A percentile compares a stretch with the other conserved stretches of the same genome.
phyloP scores from a whole-genome alignment of 1,284 basidiomycete species.

The Moesziomyces sp. region DNA sequence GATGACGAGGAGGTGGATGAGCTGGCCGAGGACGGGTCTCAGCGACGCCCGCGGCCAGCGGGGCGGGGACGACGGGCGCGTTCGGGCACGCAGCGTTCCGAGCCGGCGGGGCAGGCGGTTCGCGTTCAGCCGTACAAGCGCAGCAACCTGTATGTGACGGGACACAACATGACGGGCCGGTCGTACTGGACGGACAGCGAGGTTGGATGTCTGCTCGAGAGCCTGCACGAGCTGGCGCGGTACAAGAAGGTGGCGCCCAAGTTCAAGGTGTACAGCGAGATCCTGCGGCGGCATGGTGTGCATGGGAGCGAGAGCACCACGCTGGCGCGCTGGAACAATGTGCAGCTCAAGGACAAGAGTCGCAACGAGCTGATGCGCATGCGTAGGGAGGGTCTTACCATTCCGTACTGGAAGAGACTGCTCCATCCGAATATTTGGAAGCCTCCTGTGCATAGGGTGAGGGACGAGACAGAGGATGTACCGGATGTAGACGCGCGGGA shows the following conservation, averaged over 20 bases:
- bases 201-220: slow-evolving; percentile 20
- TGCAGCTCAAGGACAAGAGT: slow-evolving; percentile 61
- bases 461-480: slow-evolving; percentile 42
- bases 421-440: slow-evolving; percentile 48
- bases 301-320: slow-evolving; percentile 17
- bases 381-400: slow-evolving; percentile 35
- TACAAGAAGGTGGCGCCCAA: slow-evolving; percentile 41
- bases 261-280: slow-evolving; percentile 40
- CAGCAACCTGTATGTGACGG: slow-evolving; percentile 48
- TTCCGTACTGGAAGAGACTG: slow-evolving; percentile 51
- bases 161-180: slow-evolving; percentile 50
- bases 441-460: slow-evolving; percentile 5
- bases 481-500: slow-evolving; percentile 12
- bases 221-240: slow-evolving; percentile 36
- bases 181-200: slow-evolving; percentile 40
- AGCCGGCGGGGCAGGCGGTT: slow-evolving; percentile 22
- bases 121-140: slow-evolving; percentile 43
- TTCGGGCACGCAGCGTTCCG: neutral
- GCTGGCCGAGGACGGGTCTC: slow-evolving; percentile 15
- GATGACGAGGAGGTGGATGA: slow-evolving; percentile 30
- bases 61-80: neutral
- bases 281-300: slow-evolving; percentile 44
- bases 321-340: slow-evolving; percentile 53
- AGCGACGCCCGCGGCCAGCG: no score
- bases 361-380: slow-evolving; percentile 53